Percentiles rank a stretch among this genome's conserved stretches.
phyloP scores from a whole-genome alignment of 1,139 yeast species.

The Zhuliangozyma parablackwelliae region DNA sequence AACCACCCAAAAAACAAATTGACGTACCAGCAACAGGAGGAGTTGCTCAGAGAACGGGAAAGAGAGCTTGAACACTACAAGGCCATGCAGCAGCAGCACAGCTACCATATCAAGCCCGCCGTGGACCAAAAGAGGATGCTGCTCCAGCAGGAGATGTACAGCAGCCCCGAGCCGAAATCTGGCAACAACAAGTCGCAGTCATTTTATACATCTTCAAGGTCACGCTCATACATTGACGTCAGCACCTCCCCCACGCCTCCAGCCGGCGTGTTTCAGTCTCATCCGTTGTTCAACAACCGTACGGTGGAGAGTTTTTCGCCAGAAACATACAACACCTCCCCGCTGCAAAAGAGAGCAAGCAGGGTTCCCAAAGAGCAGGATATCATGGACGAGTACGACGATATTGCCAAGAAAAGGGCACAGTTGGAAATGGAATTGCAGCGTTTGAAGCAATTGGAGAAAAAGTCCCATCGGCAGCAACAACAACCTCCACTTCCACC shows the following conservation, averaged over 20 bases:
- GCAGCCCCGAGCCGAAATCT: slow-evolving; percentile 1
- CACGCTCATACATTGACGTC: neutral
- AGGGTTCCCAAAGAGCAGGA: slow-evolving; percentile 7
- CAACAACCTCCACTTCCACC: slow-evolving; percentile 1
- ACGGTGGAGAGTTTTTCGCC: slow-evolving; percentile 26
- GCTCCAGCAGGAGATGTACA: slow-evolving; percentile 10
- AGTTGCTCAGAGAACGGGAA: slow-evolving; percentile 18
- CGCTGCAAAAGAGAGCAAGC: slow-evolving; percentile 4
- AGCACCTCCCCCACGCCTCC: neutral
- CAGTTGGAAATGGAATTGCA: slow-evolving; percentile 40
- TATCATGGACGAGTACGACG: slow-evolving; percentile 21
- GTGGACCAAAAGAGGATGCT: slow-evolving; percentile 15
- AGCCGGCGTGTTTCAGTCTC: neutral
- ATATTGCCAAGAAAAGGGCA: slow-evolving; percentile 30
- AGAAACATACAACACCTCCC: slow-evolving; percentile 17
- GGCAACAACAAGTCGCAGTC: too few species aligned
- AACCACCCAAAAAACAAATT: slow-evolving; percentile 19
- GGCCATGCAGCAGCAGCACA: slow-evolving; percentile 29
- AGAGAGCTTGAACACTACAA: slow-evolving; percentile 31
- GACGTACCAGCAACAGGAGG: slow-evolving; percentile 15
- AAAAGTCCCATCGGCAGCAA: slow-evolving; percentile 6
- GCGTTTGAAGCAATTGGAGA: slow-evolving; percentile 35
- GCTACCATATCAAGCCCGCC: slow-evolving; percentile 21
- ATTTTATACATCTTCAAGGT: too few species aligned
- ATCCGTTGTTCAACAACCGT: slow-evolving; percentile 17